Evolutionary conservation across 78 protist species (phyloP).

Genomic region (Cavenderia fasciculata): DNA sequence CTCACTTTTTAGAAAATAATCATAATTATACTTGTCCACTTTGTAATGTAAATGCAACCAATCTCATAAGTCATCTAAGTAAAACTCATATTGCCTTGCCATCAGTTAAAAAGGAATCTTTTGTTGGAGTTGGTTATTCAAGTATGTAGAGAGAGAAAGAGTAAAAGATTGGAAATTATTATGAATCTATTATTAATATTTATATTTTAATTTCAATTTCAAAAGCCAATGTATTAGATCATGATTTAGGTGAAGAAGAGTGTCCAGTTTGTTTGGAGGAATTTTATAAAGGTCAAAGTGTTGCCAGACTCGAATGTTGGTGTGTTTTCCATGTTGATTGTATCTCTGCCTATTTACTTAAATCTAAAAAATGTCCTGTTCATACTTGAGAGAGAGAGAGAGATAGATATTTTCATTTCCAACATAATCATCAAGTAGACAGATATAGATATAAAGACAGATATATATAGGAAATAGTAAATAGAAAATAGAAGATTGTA

Average conservation of each 20-base stretch:
- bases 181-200: too few relatives aligned
- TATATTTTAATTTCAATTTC: neutral
- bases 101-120: slow-evolving; percentile 22
- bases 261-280: slow-evolving; percentile 74
- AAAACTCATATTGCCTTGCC: slow-evolving; percentile 38
- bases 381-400: slow-evolving; percentile 17
- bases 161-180: too few relatives aligned
- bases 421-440: neutral
- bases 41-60: slow-evolving; percentile 39
- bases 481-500: too few relatives aligned
- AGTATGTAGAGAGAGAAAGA: neutral
- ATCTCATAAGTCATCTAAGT: slow-evolving; percentile 69
- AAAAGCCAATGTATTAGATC: slow-evolving; percentile 12
- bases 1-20: slow-evolving; percentile 39
- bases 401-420: too few relatives aligned
- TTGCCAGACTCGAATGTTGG: slow-evolving; percentile 69
- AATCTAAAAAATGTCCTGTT: slow-evolving; percentile 54
- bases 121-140: slow-evolving; percentile 68
- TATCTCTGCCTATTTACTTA: slow-evolving; percentile 4
- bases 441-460: neutral
- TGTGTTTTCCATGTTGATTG: slow-evolving; percentile 61
- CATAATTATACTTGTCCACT: slow-evolving; percentile 43
- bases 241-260: slow-evolving; percentile 48
- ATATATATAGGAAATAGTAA: too few relatives aligned
- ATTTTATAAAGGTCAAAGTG: slow-evolving; percentile 29